Percentiles rank a stretch among this genome's conserved stretches.
Evolutionary conservation across 495 filamentous ascomycete species (phyloP).

Genomic region (Bathelium albidoporum): DNA sequence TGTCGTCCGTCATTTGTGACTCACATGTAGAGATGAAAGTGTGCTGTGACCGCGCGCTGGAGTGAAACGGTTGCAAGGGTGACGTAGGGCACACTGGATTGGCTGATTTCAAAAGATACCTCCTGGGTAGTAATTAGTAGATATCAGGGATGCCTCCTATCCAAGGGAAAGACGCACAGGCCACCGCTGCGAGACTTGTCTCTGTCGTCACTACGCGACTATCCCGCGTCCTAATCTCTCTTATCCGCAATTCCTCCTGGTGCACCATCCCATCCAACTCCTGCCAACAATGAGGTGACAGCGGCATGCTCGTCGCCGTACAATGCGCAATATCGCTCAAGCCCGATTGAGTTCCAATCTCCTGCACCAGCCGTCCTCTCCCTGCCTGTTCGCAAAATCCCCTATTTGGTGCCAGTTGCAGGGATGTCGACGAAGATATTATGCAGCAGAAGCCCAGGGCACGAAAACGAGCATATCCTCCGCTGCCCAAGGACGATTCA

Average conservation of each 20-base stretch:
- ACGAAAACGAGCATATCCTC: conserved; percentile 19
- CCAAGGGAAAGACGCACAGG: too few relatives aligned
- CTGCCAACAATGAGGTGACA: conserved; percentile 2
- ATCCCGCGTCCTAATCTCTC: not conserved
- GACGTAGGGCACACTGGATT: too few relatives aligned
- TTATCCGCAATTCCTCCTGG: too few relatives aligned
- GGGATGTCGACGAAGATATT: conserved; percentile 2
- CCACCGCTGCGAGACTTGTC: not conserved
- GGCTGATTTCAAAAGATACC: too few relatives aligned
- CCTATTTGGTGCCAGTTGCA: conserved; percentile 12
- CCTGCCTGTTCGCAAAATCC: not conserved
- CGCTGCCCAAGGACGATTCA: conserved; percentile 57
- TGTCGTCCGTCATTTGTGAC: not conserved
- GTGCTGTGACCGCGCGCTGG: too few relatives aligned
- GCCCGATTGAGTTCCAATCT: not conserved
- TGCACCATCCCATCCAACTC: not conserved
- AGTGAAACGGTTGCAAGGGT: not conserved
- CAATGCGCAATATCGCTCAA: conserved; percentile 13
- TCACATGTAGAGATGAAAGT: not conserved
- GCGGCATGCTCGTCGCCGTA: conserved; percentile 7
- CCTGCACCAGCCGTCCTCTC: not conserved
- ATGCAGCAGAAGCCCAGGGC: not conserved
- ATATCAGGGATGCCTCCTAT: too few relatives aligned
- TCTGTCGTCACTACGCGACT: not conserved
- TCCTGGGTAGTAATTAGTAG: too few relatives aligned